These are phyloP conservation scores for Setaria italica DNA, from an alignment of 202 grass and related monocot genomes.

Conservation along the genomic window DNA sequence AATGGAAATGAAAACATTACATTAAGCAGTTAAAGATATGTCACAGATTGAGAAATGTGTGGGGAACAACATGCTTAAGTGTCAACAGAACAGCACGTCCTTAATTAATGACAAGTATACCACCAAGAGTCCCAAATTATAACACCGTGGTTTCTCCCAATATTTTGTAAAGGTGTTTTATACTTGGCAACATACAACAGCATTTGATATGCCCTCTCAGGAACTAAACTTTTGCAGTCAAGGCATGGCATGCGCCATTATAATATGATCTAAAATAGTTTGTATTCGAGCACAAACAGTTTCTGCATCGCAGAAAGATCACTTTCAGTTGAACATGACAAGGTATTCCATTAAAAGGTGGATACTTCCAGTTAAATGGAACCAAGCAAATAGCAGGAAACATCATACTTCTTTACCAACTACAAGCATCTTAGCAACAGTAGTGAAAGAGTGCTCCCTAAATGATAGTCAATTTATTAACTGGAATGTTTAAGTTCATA, in stretches of 20 bases:
- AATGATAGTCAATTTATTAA: constrained; percentile 8
- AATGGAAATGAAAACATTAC: not conserved
- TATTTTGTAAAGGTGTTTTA: not conserved
- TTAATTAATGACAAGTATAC: not conserved
- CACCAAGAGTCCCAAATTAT: not conserved
- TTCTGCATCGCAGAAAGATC: not conserved
- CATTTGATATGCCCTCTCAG: not conserved
- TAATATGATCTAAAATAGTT: not conserved
- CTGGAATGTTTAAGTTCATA: not conserved
- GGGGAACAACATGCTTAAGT: not conserved
- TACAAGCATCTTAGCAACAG: not conserved
- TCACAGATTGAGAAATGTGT: not conserved
- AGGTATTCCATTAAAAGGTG: not conserved
- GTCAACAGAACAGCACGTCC: not conserved
- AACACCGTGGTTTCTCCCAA: not conserved
- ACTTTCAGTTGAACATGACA: constrained; percentile 38
- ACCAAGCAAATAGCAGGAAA: not conserved
- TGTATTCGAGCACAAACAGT: constrained; percentile 5
- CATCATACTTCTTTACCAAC: not conserved
- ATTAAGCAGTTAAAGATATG: not conserved
- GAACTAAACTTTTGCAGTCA: not conserved
- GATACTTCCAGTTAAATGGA: constrained; percentile 13
- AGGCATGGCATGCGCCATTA: not conserved
- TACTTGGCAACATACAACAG: not conserved
- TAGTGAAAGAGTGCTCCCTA: not conserved